These are phyloP conservation scores for Kodamaea nitidulidarum DNA, from an alignment of 805 yeast genomes.

Conservation along the genomic window DNA sequence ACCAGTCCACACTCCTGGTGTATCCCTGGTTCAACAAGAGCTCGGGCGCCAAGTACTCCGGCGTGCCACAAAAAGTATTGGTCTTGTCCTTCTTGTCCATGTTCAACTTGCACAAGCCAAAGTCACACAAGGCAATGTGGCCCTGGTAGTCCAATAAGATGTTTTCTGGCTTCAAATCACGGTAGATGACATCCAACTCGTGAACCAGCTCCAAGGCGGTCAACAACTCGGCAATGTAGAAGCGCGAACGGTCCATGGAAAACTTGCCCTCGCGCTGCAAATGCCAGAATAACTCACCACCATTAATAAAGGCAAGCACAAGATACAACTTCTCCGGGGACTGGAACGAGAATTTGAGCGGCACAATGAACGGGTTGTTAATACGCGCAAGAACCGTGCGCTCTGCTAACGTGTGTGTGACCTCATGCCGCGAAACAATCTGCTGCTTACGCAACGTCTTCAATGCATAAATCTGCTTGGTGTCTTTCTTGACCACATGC, in stretches of 20 bases:
- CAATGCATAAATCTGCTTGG: conserved; percentile 89
- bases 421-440: conserved; percentile 90
- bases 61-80: conserved; percentile 96
- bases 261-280: conserved; percentile 87
- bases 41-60: conserved; percentile 96
- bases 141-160: conserved; percentile 93
- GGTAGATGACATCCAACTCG: conserved; percentile 84
- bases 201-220: conserved; percentile 92
- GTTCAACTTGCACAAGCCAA: conserved; percentile 92
- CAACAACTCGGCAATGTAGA: conserved; percentile 89
- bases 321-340: conserved; percentile 92
- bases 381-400: conserved; percentile 92
- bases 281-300: conserved; percentile 95
- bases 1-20: conserved; percentile 95
- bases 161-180: conserved; percentile 96
- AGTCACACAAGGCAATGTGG: conserved; percentile 95
- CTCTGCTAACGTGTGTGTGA: conserved; percentile 93
- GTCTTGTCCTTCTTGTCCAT: conserved; percentile 88
- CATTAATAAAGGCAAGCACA: conserved; percentile 89
- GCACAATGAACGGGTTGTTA: conserved; percentile 92
- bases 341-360: conserved; percentile 93
- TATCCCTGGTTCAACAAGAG: conserved; percentile 87
- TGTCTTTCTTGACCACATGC: conserved; percentile 96
- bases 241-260: conserved; percentile 82
- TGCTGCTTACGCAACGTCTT: conserved; percentile 93